Conservation (phyloP, 768 basidiomycete species). For the Mycena albidolilacea region DNA sequence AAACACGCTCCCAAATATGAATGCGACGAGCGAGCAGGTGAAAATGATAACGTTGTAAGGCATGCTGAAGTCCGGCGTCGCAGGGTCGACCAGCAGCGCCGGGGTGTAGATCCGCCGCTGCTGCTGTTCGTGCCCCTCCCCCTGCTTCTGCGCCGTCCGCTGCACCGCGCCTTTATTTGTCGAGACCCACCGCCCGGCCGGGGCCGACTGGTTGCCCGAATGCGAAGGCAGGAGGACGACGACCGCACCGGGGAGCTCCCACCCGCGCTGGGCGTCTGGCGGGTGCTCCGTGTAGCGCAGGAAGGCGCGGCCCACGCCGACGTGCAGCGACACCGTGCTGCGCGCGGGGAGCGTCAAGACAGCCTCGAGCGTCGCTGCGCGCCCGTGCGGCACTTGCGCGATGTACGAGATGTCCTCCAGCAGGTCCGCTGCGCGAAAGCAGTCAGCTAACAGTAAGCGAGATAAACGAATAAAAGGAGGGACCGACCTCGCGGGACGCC, state of each 20-base stretch:
- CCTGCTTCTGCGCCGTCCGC: slow-evolving; percentile 8
- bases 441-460: neutral
- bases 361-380: slow-evolving; percentile 85
- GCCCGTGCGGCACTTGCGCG: slow-evolving; percentile 75
- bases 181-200: neutral
- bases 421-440: slow-evolving; percentile 65
- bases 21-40: slow-evolving; percentile 90
- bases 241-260: slow-evolving; percentile 89
- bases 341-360: slow-evolving; percentile 78
- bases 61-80: slow-evolving; percentile 99
- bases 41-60: slow-evolving; percentile 99
- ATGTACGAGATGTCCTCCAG: slow-evolving; percentile 77
- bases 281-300: slow-evolving; percentile 96
- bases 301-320: slow-evolving; percentile 74
- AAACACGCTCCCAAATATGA: slow-evolving; percentile 94
- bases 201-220: neutral
- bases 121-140: slow-evolving; percentile 32
- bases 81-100: slow-evolving; percentile 89
- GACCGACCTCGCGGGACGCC: slow-evolving; percentile 62
- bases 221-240: slow-evolving; percentile 65
- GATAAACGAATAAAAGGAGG: slow-evolving; percentile 6
- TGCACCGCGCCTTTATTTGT: neutral
- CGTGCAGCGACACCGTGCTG: slow-evolving; percentile 72
- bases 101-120: slow-evolving; percentile 75
- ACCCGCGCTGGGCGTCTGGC: slow-evolving; percentile 95